Base-by-base conservation (phyloP, 495 filamentous ascomycete species). In the Opeltia flavorubescens region DNA sequence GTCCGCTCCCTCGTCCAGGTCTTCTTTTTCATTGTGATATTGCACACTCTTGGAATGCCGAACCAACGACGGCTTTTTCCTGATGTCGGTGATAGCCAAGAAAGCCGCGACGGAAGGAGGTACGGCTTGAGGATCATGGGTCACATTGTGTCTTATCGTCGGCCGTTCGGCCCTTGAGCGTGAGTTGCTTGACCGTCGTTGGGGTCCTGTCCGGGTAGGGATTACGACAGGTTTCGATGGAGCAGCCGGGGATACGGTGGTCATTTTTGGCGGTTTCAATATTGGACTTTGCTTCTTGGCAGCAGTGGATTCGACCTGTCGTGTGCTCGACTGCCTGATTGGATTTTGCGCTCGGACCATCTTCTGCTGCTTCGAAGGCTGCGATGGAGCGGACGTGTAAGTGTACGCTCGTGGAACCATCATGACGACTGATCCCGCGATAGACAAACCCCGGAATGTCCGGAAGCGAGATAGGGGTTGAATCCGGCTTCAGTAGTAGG, bases 201-300 rank as follows among this genome's bases (percentile, higher is more conserved):
- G 34, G 30, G 38, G 44, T 34, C 44, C 47, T 18, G 55, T 45
- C 21, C 49, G 47, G 3, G 55, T 51, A 3, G 52, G 55, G 13
- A 58, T 58, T 12, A 58, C 50, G 13, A 58, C 53, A 7, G 55
- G 55, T 44, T 58, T 50, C 9, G 54, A 53, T 13, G 51, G 51
- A 2, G 52, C 44, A 25, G 52, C 41, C 18, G 53, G 50, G 26
- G 44, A 40, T 21, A 53, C 47, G 0, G 28, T 28, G 3, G 54
- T 39, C 17, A 46, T 34, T n/a, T 41, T 47, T 23, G 69, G 71
- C 41, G 68, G 61, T 50, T 13, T 20, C 7, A 13, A 5, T n/a
- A 5, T 24, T 20, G 38, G 20, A 20, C 5, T 41, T 3, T 21
- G 38, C 15, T 71, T 75, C 72, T 68, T 4, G 7, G 31, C 20